These are phyloP conservation scores for Amaranthus palmeri DNA, from an alignment of 148 eudicot genomes.

Conservation along the genomic window DNA sequence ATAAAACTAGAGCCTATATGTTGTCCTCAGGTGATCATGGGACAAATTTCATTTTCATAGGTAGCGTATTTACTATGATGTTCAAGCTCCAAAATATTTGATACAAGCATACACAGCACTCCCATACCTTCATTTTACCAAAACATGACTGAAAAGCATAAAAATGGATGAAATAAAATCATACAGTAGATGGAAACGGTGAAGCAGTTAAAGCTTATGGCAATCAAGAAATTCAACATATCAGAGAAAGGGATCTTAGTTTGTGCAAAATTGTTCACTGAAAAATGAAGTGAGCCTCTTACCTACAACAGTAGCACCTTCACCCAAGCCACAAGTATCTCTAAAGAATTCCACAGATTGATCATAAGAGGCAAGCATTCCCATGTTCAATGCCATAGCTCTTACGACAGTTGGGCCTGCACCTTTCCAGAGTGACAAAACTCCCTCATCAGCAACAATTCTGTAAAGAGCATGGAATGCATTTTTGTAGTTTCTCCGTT, in stretches of 20 bases:
- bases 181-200: neutral
- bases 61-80: too few relatives aligned
- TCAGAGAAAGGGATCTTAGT: neutral
- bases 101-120: neutral
- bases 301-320: conserved; percentile 39
- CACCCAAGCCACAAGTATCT: conserved; percentile 40
- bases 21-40: too few relatives aligned
- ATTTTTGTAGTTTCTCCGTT: conserved; percentile 36
- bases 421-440: conserved; percentile 57
- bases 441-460: conserved; percentile 40
- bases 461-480: conserved; percentile 40
- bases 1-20: too few relatives aligned
- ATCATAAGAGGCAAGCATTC: conserved; percentile 63
- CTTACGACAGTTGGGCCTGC: conserved; percentile 37
- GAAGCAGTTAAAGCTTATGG: neutral
- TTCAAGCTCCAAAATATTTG: neutral
- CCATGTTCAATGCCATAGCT: conserved; percentile 49
- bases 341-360: conserved; percentile 42
- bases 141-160: neutral
- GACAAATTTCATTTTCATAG: too few relatives aligned
- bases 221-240: neutral
- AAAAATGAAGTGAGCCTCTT: conserved; percentile 13
- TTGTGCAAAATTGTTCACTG: neutral
- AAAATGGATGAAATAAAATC: neutral
- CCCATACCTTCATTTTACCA: neutral